Conservation (phyloP, 192 early-diverging fungal genomes). For the Rhizophagus sp. region DNA sequence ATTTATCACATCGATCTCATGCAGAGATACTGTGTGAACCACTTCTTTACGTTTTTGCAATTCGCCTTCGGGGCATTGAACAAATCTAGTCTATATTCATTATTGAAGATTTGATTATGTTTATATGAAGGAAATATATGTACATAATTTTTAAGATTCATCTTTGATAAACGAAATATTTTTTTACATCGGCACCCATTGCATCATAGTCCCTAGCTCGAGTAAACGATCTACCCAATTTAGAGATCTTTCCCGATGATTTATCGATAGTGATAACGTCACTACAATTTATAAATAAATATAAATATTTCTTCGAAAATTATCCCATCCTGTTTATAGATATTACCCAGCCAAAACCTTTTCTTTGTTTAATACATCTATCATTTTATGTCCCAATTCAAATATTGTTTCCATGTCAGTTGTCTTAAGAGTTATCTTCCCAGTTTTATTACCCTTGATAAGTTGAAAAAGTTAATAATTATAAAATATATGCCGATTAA, state of each 20-base stretch:
- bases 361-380: constrained; percentile 94
- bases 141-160: too few species aligned
- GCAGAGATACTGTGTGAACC: constrained; percentile 97
- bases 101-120: too few species aligned
- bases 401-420: constrained; percentile 99
- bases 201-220: constrained; percentile 98
- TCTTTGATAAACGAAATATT: too few species aligned
- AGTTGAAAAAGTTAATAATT: background rate
- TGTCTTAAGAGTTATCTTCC: constrained; percentile 97
- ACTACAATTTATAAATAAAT: constrained; percentile 36
- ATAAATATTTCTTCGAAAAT: background rate
- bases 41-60: constrained; percentile 96
- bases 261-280: constrained; percentile 99
- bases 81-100: constrained; percentile 79
- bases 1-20: constrained; percentile 99
- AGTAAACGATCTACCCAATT: constrained; percentile 94
- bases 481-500: background rate
- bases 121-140: too few species aligned
- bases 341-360: constrained; percentile 91
- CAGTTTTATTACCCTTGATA: constrained; percentile 84
- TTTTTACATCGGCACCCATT: constrained; percentile 85
- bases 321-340: background rate
- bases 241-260: constrained; percentile 93
- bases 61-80: constrained; percentile 98
- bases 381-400: constrained; percentile 99